phyloP scores from a whole-genome alignment of 805 yeast species.

The Yamadazyma scolyti region DNA sequence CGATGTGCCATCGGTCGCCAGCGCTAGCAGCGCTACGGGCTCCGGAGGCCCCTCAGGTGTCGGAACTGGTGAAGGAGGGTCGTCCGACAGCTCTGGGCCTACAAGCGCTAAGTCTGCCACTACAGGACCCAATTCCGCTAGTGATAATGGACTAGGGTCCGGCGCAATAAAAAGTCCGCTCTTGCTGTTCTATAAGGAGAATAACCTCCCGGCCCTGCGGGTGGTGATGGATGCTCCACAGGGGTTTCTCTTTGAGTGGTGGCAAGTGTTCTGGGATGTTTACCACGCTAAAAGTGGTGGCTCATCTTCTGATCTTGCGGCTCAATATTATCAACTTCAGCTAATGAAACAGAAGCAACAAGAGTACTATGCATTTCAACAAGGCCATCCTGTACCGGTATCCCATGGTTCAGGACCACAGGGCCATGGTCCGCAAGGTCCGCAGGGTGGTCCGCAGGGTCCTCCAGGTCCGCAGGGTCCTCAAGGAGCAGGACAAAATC shows the following conservation, averaged over 20 bases:
- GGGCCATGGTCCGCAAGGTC: constrained; percentile 1
- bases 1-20: constrained; percentile 44
- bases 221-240: constrained; percentile 78
- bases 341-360: constrained; percentile 57
- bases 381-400: too few relatives aligned
- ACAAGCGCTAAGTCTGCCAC: constrained; percentile 5
- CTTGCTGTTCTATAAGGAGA: constrained; percentile 30
- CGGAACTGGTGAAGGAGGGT: background rate
- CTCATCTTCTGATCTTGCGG: constrained; percentile 51
- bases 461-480: constrained; percentile 4
- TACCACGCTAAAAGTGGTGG: constrained; percentile 75
- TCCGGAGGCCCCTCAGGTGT: constrained; percentile 21
- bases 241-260: constrained; percentile 90
- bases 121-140: background rate
- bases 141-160: background rate
- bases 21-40: constrained; percentile 6
- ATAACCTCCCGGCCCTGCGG: constrained; percentile 46
- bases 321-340: constrained; percentile 67
- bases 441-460: background rate
- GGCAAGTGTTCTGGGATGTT: constrained; percentile 95
- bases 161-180: constrained; percentile 10
- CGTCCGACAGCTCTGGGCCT: constrained; percentile 2
- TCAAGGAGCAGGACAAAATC: constrained; percentile 12
- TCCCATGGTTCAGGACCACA: too few relatives aligned
- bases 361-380: constrained; percentile 45